These are phyloP conservation scores for Tephrocybe sp. DNA, from an alignment of 768 basidiomycete species.

Conservation along the genomic window DNA sequence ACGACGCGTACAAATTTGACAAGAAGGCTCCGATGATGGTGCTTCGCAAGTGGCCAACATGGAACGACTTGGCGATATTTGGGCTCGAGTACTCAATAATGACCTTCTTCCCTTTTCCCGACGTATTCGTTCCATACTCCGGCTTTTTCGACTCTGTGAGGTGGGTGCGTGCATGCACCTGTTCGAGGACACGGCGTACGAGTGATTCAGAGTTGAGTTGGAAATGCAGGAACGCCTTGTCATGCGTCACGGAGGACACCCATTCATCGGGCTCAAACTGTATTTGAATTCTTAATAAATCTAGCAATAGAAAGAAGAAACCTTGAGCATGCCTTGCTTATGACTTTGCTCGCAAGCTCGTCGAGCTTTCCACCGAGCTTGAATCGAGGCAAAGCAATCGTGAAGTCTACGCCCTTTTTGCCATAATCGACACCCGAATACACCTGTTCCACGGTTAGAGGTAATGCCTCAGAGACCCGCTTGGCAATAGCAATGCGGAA, in stretches of 20 bases:
- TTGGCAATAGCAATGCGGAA: slow-evolving; percentile 84
- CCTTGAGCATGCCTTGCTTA: slow-evolving; percentile 64
- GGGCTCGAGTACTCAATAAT: slow-evolving; percentile 94
- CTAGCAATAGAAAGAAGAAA: not conserved
- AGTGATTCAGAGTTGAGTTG: slow-evolving; percentile 65
- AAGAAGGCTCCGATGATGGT: slow-evolving; percentile 99
- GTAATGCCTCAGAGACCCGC: slow-evolving; percentile 63
- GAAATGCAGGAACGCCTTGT: slow-evolving; percentile 85
- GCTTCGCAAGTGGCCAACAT: slow-evolving; percentile 93
- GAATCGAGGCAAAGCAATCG: slow-evolving; percentile 90
- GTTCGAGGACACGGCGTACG: slow-evolving; percentile 63
- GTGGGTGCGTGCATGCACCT: slow-evolving; percentile 74
- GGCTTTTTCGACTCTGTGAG: slow-evolving; percentile 55
- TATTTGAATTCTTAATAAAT: not conserved
- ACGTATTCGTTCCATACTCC: slow-evolving; percentile 80
- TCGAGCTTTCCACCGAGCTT: slow-evolving; percentile 82
- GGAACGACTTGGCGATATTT: slow-evolving; percentile 98
- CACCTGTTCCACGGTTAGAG: slow-evolving; percentile 72
- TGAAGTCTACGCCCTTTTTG: slow-evolving; percentile 93
- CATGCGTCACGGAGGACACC: slow-evolving; percentile 65
- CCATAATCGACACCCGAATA: slow-evolving; percentile 87
- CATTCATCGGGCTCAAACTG: slow-evolving; percentile 87
- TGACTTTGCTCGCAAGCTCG: slow-evolving; percentile 70
- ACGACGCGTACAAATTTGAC: slow-evolving; percentile 85
- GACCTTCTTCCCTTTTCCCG: slow-evolving; percentile 79